Evolutionary conservation across 495 filamentous ascomycete genomes (phyloP), one percentile per base, ranked within the genome.

Genomic region (Niebla homalea): DNA sequence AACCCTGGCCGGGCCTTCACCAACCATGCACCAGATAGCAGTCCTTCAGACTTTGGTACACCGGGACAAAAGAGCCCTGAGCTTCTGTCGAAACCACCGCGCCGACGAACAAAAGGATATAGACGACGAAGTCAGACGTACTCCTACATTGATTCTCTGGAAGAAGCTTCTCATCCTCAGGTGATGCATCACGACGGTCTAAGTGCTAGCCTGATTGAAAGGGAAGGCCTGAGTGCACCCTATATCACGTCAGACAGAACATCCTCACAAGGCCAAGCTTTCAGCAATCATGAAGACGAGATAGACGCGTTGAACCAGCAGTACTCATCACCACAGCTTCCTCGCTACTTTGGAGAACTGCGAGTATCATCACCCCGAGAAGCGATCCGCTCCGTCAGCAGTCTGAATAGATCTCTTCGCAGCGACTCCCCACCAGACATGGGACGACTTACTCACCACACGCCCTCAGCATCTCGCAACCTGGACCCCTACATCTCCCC

Each of bases 71-170:
- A 43, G 18, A 19, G 12, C n/a, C 48, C 19, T 15, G 47, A 39
- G 12, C 44, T 56, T 38, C 49, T 53, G 0, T 51, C 53, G 15
- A n/a, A 43, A 18, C 55, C 53, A 8, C 51, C 51, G 3, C 35
- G 58, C 4, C 44, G 56, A 6, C 55, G 37, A 8, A 52, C 40
- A 21, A 58, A 18, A 14, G 29, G 8, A 3, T 61, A 61, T 43
- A 52, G 43, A 35, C 53, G 29, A 29, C 58, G 58, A 29, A 60
- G 55, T 19, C 44, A 58, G 22, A 58, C 43, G 15, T 57, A 52
- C 15, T 52, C 58, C 20, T 58, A 44, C 11, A 41, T 50, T 21
- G 36, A 16, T 14, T 52, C 52, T 12, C 55, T 53, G 41, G 49
- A 45, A 20, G 40, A 37, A 19, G 25, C 18, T 36, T 12, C 35